A percentile compares a stretch with the other conserved stretches of the same genome.
phyloP scores from a whole-genome alignment of 1,284 basidiomycete genomes.

The Ceratobasidium sp. region DNA sequence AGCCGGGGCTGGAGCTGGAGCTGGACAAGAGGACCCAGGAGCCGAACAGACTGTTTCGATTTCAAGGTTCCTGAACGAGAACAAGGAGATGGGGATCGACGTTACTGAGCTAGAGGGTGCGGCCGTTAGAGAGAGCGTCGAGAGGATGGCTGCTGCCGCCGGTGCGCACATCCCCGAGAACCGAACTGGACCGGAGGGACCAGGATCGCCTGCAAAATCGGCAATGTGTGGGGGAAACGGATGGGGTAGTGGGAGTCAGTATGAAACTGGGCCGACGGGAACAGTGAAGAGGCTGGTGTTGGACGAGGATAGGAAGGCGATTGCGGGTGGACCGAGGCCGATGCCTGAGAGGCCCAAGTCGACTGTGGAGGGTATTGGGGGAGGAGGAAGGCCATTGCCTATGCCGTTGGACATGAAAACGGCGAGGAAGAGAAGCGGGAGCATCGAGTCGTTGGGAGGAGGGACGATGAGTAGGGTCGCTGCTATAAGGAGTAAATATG shows the following conservation, averaged over 20 bases:
- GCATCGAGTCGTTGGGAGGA: constrained; percentile 64
- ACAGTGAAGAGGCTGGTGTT: constrained; percentile 35
- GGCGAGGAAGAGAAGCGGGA: constrained; percentile 48
- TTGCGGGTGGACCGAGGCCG: constrained; percentile 29
- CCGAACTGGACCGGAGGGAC: background rate
- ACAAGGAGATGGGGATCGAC: constrained; percentile 44
- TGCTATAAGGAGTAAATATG: constrained; percentile 74
- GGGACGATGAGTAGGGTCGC: constrained; percentile 70
- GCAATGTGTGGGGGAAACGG: background rate
- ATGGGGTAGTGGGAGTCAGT: constrained; percentile 32
- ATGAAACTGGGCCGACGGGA: constrained; percentile 30
- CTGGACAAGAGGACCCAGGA: background rate
- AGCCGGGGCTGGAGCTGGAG: background rate
- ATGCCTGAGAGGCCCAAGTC: constrained; percentile 32
- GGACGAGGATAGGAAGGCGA: constrained; percentile 23
- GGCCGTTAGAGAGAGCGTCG: constrained; percentile 30
- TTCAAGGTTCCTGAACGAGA: constrained; percentile 39
- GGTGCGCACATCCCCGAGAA: background rate
- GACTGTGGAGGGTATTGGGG: constrained; percentile 10
- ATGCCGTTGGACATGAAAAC: constrained; percentile 8
- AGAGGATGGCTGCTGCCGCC: constrained; percentile 34
- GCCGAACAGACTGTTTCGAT: constrained; percentile 24
- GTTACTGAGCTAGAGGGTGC: constrained; percentile 13
- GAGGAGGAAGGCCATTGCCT: constrained; percentile 22
- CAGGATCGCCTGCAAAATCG: background rate